A percentile compares a stretch with the other conserved stretches of the same genome.
Conservation (phyloP, 2,329 filamentous ascomycete genomes). For the Colletotrichum tofieldiae region DNA sequence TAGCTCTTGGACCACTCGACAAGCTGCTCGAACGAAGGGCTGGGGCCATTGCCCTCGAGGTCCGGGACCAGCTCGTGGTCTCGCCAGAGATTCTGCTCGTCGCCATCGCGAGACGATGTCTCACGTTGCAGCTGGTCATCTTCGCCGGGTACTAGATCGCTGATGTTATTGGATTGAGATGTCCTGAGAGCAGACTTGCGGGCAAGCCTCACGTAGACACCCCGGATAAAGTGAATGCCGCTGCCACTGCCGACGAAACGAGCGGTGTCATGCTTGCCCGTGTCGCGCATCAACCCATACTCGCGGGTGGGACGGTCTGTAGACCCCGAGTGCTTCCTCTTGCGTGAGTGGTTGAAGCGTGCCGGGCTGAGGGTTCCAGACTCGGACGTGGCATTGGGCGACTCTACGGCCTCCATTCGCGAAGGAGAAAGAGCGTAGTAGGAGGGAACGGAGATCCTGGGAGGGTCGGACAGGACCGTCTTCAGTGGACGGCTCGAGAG, state of each 20-base stretch:
- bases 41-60: conserved; percentile 5
- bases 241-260: conserved; percentile 72
- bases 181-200: conserved; percentile 44
- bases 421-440: not conserved
- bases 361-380: conserved; percentile 43
- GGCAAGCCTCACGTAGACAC: conserved; percentile 66
- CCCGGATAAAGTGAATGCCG: conserved; percentile 72
- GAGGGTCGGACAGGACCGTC: not conserved
- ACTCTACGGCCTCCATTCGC: conserved; percentile 50
- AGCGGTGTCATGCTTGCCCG: conserved; percentile 61
- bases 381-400: conserved; percentile 50
- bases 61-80: conserved; percentile 52
- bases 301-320: conserved; percentile 50
- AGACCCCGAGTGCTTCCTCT: conserved; percentile 50
- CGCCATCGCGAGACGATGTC: conserved; percentile 30
- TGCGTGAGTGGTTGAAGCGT: conserved; percentile 47
- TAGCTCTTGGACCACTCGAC: conserved; percentile 67
- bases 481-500: conserved; percentile 31
- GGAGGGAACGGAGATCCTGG: not conserved
- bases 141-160: conserved; percentile 69
- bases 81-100: conserved; percentile 54
- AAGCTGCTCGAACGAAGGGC: conserved; percentile 63
- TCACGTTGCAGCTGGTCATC: conserved; percentile 63
- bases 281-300: conserved; percentile 65
- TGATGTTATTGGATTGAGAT: conserved; percentile 37